Evolutionary conservation across 169 alveolate genomes (phyloP), one percentile per base, ranked within the genome.

Genomic region (Plasmodium sp.): DNA sequence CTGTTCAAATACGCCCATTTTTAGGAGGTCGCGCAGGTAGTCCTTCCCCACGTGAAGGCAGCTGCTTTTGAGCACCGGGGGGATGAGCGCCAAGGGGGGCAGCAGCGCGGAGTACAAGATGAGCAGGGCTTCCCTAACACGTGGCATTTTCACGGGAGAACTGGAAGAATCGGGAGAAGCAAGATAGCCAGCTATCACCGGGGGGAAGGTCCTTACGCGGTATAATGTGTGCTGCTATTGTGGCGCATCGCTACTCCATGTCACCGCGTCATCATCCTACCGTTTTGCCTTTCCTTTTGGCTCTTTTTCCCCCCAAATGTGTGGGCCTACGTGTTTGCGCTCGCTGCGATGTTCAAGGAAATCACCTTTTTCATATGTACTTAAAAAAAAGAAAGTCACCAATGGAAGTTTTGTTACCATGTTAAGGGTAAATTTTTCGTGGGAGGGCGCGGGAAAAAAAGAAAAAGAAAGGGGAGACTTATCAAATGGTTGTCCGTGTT

Each of bases 1-100:
- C 33, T 74, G 74, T 51, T 85, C 93, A 51, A 85, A 85, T 74
- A 85, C 48, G 0, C 84, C 93, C 43, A 67, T 54, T 74, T 85
- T 12, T n/a, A 75, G n/a, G 4, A 85, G 80, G 14, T 85, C 93
- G 2, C 48, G 67, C 41, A 85, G 31, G 27, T 85, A 85, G 45
- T 85, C 84, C 4, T 75, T 74, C 43, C 71, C 79, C 14, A 51
- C 39, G 31, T 74, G 5, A 31, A n/a, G 31, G 51, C 83, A 84
- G 36, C 10, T 39, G n/a, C 22, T 16, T 48, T 54, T 81, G 56
- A 31, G n/a, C 27, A 39, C n/a, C 3, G 41, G 81, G 27, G 39
- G 31, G 34, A 84, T 67, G 34, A 22, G 77, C 9, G 1, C 5
- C 6, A 67, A 9, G 39, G 43, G 14, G 77, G 43, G 39, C 77